Percentiles rank a stretch among this genome's conserved stretches.
Conservation (phyloP, 148 eudicot species). For the Simmondsia chinensis region DNA sequence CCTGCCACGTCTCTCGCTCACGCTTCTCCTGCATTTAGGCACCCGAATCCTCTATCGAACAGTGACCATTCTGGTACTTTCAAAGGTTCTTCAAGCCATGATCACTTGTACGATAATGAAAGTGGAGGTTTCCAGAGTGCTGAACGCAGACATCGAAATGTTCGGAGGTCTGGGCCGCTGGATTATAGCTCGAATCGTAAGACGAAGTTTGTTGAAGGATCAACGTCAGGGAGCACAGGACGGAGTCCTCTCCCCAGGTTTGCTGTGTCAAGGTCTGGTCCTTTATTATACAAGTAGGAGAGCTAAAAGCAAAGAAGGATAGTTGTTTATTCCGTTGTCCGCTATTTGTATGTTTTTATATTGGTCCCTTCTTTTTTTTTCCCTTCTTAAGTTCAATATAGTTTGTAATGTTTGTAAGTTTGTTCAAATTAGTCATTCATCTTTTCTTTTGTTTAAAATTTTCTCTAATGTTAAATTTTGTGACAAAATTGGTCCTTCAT, state of each 20-base stretch:
- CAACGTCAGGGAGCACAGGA: slow-evolving; percentile 72
- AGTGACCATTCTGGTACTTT: slow-evolving; percentile 41
- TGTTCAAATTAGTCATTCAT: no score
- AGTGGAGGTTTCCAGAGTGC: slow-evolving; percentile 28
- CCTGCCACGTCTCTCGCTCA: slow-evolving; percentile 73
- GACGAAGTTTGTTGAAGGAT: slow-evolving; percentile 58
- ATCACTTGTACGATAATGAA: slow-evolving; percentile 40
- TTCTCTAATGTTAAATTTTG: no score
- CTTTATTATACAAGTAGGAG: slow-evolving; percentile 64
- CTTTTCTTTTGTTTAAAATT: no score
- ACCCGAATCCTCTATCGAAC: slow-evolving; percentile 40
- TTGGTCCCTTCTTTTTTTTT: no score
- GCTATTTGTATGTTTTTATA: no score
- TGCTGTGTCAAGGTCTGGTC: slow-evolving; percentile 95
- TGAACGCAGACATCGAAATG: slow-evolving; percentile 41
- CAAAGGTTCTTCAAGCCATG: slow-evolving; percentile 39
- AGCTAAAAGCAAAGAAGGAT: no score
- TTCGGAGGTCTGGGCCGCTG: slow-evolving; percentile 76
- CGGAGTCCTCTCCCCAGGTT: slow-evolving; percentile 91
- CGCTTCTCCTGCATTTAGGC: slow-evolving; percentile 67
- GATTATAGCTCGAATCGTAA: slow-evolving; percentile 58
- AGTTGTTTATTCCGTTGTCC: no score
- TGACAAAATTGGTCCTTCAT: no score
- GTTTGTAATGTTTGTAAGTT: no score
- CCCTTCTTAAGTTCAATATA: no score